phyloP scores from a whole-genome alignment of 495 filamentous ascomycete species.

The Neurospora sp. region DNA sequence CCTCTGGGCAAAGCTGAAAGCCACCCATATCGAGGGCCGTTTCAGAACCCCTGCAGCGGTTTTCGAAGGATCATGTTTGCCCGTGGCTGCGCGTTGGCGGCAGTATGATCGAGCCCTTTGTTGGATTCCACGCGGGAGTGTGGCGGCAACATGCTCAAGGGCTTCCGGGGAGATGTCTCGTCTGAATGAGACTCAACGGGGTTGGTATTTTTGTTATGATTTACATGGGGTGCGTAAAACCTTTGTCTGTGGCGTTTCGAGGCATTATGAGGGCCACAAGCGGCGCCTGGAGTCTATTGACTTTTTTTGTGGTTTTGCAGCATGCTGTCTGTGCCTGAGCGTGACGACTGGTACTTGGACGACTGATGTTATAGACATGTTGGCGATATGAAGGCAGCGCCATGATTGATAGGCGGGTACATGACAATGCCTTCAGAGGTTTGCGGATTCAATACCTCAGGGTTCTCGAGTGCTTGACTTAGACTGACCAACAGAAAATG shows the following conservation, averaged over 20 bases:
- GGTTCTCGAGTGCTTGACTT: neutral
- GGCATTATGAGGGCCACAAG: neutral
- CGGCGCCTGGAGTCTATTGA: neutral
- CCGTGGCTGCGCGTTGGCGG: neutral
- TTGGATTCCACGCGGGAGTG: neutral
- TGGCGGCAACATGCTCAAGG: neutral
- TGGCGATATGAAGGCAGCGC: neutral
- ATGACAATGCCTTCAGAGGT: neutral
- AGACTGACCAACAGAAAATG: neutral
- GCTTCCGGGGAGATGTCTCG: neutral
- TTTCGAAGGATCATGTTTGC: neutral
- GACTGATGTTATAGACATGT: neutral
- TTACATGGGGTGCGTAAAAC: neutral
- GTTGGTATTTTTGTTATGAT: neutral
- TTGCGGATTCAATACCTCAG: neutral
- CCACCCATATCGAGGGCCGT: neutral
- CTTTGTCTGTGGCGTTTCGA: neutral
- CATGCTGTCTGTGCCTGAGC: neutral
- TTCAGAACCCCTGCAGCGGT: neutral
- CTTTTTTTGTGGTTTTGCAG: neutral
- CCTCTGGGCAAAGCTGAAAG: neutral
- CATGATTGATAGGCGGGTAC: neutral
- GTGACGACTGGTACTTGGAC: neutral
- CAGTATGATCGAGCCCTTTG: neutral
- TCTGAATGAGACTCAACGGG: neutral